Evolutionary conservation across 345 rosid species (phyloP).

Genomic region (Citrus medica): DNA sequence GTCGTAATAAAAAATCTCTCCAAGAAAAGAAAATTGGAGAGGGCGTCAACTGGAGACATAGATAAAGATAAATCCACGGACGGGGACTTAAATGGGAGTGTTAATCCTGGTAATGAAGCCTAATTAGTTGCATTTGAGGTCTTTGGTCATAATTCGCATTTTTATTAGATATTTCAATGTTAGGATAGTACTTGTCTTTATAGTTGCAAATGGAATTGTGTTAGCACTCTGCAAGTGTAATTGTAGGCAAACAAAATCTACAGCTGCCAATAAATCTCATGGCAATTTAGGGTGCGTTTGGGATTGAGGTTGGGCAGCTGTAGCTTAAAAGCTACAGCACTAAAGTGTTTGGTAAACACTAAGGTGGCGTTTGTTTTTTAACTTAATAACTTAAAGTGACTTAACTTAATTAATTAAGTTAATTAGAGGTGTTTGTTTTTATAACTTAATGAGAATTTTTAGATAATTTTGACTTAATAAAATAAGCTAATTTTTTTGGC

Average conservation of each 20-base stretch:
- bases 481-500: too few relatives aligned
- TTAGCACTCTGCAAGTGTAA: neutral
- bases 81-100: neutral
- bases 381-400: too few relatives aligned
- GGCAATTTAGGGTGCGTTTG: too few relatives aligned
- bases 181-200: neutral
- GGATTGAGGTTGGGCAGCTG: too few relatives aligned
- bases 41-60: neutral
- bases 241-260: neutral
- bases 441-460: too few relatives aligned
- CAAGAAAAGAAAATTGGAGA: constrained; percentile 5
- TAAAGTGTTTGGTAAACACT: too few relatives aligned
- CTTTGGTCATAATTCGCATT: neutral
- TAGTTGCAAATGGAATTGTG: neutral
- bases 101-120: neutral
- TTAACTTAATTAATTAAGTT: too few relatives aligned
- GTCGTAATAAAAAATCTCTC: constrained; percentile 3
- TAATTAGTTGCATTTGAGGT: neutral
- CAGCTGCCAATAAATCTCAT: neutral
- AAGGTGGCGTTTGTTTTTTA: too few relatives aligned
- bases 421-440: too few relatives aligned
- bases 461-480: too few relatives aligned
- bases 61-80: neutral
- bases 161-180: neutral
- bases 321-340: too few relatives aligned